Evolutionary conservation across 2,329 filamentous ascomycete species (phyloP), one percentile per base, ranked within the genome.

Genomic region (Herpotrichia juniperi): DNA sequence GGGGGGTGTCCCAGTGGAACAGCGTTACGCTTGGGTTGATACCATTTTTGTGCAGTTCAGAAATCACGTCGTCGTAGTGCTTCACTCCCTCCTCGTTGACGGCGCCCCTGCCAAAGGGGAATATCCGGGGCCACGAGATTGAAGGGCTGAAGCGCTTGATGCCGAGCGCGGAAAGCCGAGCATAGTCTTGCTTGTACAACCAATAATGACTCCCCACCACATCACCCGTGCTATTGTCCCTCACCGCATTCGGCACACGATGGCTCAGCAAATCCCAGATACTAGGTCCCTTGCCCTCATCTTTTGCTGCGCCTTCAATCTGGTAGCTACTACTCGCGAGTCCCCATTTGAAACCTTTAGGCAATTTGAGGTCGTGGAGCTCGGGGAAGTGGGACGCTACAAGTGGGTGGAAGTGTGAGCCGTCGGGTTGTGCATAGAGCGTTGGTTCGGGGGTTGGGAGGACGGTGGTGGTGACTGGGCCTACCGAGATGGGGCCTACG

Each of bases 231-330:
- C 69, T 69, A 47, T 76, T 73, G 30, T 78, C 75, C 12, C 64
- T 61, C 4, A 79, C 76, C 39, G 65, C 68, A 21, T 75, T 74
- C 26, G 73, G 67, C n/a, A 71, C 71, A 17, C 73, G 61, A 45
- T 77, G 77, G 11, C 71, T 59, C n/a, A 79, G 57, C 32, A 78
- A 53, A 58, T 77, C 75, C 75, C 75, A 78, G n/a, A 77, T 75
- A 26, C 68, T 73, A 3, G 75, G 75, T 1, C 75, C 74, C 51
- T 75, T 76, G 3, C 75, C 76, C 51, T 77, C 75, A 26, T 73
- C 73, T 48, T 72, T 71, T 2, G 72, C 75, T 3, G 74, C 76
- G n/a, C 75, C 76, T 53, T 78, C 76, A 43, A 77, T 74, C 51
- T 78, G 76, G 46, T 76, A 77, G 0, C 73, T 64, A 5, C 68